Evolutionary conservation across 2,329 filamentous ascomycete genomes (phyloP).

Genomic region (Gaeumannomyces tritici): DNA sequence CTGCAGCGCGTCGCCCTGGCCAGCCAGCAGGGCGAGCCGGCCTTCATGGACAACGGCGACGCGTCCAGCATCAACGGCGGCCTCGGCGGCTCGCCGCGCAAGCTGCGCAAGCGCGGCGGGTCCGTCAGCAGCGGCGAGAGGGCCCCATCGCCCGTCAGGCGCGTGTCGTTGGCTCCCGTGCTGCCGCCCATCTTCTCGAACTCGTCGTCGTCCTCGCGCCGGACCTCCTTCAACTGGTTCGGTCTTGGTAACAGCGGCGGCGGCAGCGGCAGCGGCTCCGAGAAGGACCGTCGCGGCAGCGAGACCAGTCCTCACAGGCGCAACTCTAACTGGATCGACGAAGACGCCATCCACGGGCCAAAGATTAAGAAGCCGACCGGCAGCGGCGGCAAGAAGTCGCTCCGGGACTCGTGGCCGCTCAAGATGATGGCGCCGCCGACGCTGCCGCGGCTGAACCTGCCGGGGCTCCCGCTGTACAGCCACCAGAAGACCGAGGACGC

Average conservation of each 20-base stretch:
- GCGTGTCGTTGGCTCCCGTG: conserved; percentile 11
- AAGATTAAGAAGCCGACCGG: conserved; percentile 21
- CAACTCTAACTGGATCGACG: conserved; percentile 36
- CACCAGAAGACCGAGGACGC: not conserved
- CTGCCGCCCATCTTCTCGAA: conserved; percentile 14
- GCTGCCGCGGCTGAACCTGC: conserved; percentile 19
- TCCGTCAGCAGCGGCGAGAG: not conserved
- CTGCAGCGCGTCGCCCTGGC: not conserved
- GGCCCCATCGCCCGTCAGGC: conserved; percentile 3
- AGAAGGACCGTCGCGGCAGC: conserved; percentile 12
- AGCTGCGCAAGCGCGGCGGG: conserved; percentile 15
- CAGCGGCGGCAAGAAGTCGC: conserved; percentile 13
- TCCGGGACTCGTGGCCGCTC: conserved; percentile 18
- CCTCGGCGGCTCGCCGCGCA: conserved; percentile 2
- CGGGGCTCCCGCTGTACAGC: not conserved
- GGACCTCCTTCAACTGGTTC: conserved; percentile 4
- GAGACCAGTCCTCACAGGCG: conserved; percentile 4
- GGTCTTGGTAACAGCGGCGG: not conserved
- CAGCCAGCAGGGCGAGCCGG: not conserved
- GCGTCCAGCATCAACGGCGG: not conserved
- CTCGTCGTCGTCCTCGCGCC: conserved; percentile 5
- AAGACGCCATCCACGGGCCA: conserved; percentile 40
- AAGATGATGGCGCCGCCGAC: conserved; percentile 20
- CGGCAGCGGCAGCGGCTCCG: not conserved
- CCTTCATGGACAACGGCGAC: conserved; percentile 1